phyloP scores from a whole-genome alignment of 1,284 basidiomycete species.

The Rhodotorula sp. region DNA sequence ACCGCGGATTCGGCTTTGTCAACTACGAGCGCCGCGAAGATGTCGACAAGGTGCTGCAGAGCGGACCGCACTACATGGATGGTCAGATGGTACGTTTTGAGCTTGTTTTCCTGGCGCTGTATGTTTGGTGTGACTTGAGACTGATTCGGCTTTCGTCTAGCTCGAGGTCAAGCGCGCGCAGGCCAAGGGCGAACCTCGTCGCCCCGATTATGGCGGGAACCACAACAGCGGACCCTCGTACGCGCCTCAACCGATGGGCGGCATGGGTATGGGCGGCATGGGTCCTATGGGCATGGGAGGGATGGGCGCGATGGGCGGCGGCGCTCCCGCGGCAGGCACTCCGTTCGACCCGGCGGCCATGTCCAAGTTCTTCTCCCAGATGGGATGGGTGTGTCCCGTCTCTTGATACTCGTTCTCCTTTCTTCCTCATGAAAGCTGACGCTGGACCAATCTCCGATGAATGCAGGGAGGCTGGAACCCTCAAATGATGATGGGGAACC shows the following conservation, averaged over 20 bases:
- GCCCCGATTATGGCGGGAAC: slow-evolving; percentile 35
- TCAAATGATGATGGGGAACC: slow-evolving; percentile 47
- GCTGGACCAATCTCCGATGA: neutral
- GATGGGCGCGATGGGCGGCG: slow-evolving; percentile 37
- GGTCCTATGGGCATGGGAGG: slow-evolving; percentile 43
- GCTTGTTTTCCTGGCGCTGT: neutral
- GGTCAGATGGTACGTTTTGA: slow-evolving; percentile 46
- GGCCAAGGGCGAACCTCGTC: slow-evolving; percentile 28
- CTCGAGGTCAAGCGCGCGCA: slow-evolving; percentile 43
- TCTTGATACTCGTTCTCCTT: neutral
- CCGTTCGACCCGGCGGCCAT: slow-evolving; percentile 55
- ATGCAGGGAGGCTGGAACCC: slow-evolving; percentile 8
- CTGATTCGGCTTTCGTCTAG: slow-evolving; percentile 9
- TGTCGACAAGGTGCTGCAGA: slow-evolving; percentile 61
- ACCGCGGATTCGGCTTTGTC: slow-evolving; percentile 97
- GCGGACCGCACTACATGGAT: slow-evolving; percentile 48
- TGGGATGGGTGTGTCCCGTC: slow-evolving; percentile 42
- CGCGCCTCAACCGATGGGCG: slow-evolving; percentile 3
- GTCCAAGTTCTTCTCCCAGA: slow-evolving; percentile 58
- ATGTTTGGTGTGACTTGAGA: too few species aligned
- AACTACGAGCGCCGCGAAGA: slow-evolving; percentile 84
- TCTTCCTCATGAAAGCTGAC: slow-evolving; percentile 45
- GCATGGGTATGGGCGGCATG: slow-evolving; percentile 20
- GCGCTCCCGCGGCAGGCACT: slow-evolving; percentile 17
- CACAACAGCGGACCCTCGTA: slow-evolving; percentile 13